Percentiles rank a stretch among this genome's conserved stretches.
These are phyloP conservation scores for Allantophomopsis lycopodina DNA, from an alignment of 2,329 filamentous ascomycete species.

Conservation along the genomic window DNA sequence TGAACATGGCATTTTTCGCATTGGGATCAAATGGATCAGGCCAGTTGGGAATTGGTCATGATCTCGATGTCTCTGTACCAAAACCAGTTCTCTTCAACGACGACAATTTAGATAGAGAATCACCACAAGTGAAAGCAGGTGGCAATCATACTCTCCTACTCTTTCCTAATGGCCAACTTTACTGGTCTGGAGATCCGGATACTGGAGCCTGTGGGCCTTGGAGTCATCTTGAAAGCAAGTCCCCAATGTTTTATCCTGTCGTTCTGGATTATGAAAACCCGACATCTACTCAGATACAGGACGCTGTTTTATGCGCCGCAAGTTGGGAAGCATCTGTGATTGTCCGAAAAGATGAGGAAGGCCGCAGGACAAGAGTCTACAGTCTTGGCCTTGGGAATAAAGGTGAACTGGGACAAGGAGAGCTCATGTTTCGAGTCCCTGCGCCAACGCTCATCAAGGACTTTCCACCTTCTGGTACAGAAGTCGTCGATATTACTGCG, in stretches of 20 bases:
- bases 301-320: slow-evolving; percentile 40
- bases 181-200: slow-evolving; percentile 47
- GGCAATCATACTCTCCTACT: slow-evolving; percentile 80
- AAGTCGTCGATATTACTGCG: slow-evolving; percentile 53
- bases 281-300: slow-evolving; percentile 5
- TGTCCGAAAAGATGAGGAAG: slow-evolving; percentile 30
- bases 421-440: slow-evolving; percentile 32
- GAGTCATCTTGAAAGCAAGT: neutral
- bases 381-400: slow-evolving; percentile 53
- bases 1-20: slow-evolving; percentile 35
- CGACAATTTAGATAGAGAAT: slow-evolving; percentile 20
- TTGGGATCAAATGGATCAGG: slow-evolving; percentile 68
- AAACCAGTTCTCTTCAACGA: slow-evolving; percentile 44
- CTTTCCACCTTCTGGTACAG: slow-evolving; percentile 48
- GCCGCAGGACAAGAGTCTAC: slow-evolving; percentile 35
- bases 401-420: slow-evolving; percentile 59
- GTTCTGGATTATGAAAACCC: slow-evolving; percentile 6
- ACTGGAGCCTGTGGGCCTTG: slow-evolving; percentile 38
- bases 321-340: slow-evolving; percentile 68
- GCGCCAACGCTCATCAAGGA: slow-evolving; percentile 34
- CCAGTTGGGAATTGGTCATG: slow-evolving; percentile 59
- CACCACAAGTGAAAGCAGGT: slow-evolving; percentile 34
- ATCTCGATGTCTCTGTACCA: slow-evolving; percentile 55
- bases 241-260: slow-evolving; percentile 2
- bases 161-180: slow-evolving; percentile 42